Evolutionary conservation across 768 basidiomycete genomes (phyloP), one percentile per base, ranked within the genome.

Genomic region (Naganishia randhawae): DNA sequence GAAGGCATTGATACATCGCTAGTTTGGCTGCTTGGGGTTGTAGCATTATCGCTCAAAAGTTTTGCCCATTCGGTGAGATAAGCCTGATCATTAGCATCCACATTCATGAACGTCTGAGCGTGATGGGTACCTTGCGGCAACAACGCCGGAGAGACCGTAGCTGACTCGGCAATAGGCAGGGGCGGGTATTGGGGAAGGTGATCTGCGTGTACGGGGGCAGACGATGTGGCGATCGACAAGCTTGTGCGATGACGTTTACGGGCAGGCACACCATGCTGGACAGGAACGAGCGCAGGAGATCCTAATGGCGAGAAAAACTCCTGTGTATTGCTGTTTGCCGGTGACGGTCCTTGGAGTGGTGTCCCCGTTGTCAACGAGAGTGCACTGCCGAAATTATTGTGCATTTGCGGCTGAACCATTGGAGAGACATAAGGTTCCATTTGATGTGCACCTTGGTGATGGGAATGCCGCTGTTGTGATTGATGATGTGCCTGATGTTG

Each of bases 391-490:
- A 14, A 69, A 66, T 25, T 73, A 63, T 7, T 64, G 65, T 86
- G 83, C 61, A 85, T 61, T n/a, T 61, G 57, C 8, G 72, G 55
- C 62, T 52, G 64, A 50, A 66, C 81, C 81, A 88, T 85, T 13
- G 86, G 87, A 0, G 87, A 84, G 11, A 71, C 52, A 41, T 75
- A 69, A 32, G 69, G 67, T 86, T 82, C 76, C 83, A 89, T 69
- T 86, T 87, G 69, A 81, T 81, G 7, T 84, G 81, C 74, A 72
- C 22, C 73, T 73, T 39, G 74, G 70, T 55, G 75, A 67, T 72
- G 75, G 31, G 76, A 66, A 50, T 79, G 75, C 2, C 68, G 68
- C 5, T 76, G 68, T 61, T 76, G 76, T 66, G 74, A 73, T 55
- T 77, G 76, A 42, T 76, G 74, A 48, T 76, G 75, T 17, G 71